Base-by-base conservation (phyloP, 1,284 basidiomycete species). In the Apiotrichum mycotoxinovorans region DNA sequence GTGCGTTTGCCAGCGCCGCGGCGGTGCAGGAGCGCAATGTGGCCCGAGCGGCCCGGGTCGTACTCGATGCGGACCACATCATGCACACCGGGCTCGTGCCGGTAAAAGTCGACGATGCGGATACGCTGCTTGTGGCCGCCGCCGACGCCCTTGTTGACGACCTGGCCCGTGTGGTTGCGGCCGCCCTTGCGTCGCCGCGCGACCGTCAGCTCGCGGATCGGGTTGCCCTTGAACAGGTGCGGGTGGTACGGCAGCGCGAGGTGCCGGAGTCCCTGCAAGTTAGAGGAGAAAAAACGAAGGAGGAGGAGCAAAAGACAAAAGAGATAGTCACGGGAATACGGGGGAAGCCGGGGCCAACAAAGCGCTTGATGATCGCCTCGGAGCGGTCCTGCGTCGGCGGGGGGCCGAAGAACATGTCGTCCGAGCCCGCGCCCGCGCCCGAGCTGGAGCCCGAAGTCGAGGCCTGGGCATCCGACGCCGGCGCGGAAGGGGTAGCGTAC, bases 61-160 rank as follows among this genome's bases (percentile, higher is more conserved):
- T 97, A 98, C 78, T 98, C 95, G 67, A 98, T 89, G 43, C 94
- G 84, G 17, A 95, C 83, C 43, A 98, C 93, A 64, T 91, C 87
- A 72, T 92, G 89, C 42, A 87, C 80, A 9, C 95, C 95, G 0
- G 83, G 77, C 62, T 87, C 85, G 48, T 78, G 78, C 50, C 91
- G 85, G 79, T 83, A 82, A 72, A 96, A 98, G 78, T 98, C 96
- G 58, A 98, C 80, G 42, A 87, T 81, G 27, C 96, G 85, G 63
- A 97, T 84, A 38, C 96, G 85, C 56, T 87, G 85, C 64, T 83
- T 85, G 79, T 97, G 93, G 1, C 96, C 96, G 15, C 96, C 95
- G 33, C 96, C 95, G 27, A 88, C 83, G 54, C 85, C 87, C 23
- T 92, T 85, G 22, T 91, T 87, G n/a, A 92, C 93, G 62, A 98